Conservation (phyloP, 441 rosid species). For the Breynia disticha region DNA sequence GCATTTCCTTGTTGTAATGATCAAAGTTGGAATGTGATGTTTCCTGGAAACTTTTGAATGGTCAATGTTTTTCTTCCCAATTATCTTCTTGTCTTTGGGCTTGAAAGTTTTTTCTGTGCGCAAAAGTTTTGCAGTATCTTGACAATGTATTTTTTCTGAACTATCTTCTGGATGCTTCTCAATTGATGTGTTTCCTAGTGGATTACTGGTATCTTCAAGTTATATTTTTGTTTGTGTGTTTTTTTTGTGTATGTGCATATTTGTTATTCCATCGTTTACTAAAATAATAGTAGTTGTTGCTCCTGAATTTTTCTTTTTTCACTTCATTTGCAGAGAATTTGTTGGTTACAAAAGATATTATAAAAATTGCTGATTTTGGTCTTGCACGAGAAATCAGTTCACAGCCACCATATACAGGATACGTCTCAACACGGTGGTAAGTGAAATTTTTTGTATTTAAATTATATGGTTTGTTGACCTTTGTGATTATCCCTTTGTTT, state of each 20-base stretch:
- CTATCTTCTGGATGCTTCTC: too few relatives aligned
- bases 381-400: slow-evolving; percentile 83
- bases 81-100: too few relatives aligned
- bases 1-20: too few relatives aligned
- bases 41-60: too few relatives aligned
- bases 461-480: neutral
- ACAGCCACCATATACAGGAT: slow-evolving; percentile 79
- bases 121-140: too few relatives aligned
- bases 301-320: neutral
- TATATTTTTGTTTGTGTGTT: neutral
- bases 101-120: too few relatives aligned
- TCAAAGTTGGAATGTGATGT: too few relatives aligned
- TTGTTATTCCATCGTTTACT: neutral
- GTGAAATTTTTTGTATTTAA: slow-evolving; percentile 17
- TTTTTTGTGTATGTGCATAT: neutral
- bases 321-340: slow-evolving; percentile 37
- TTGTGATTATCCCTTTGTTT: neutral
- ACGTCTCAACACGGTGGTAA: slow-evolving; percentile 95
- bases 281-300: too few relatives aligned
- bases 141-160: too few relatives aligned
- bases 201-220: too few relatives aligned
- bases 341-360: slow-evolving; percentile 57
- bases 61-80: too few relatives aligned
- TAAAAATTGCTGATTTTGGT: slow-evolving; percentile 97
- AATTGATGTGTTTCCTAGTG: too few relatives aligned